Evolutionary conservation across 2,329 filamentous ascomycete species (phyloP).

Genomic region (Fusarium virguliforme): DNA sequence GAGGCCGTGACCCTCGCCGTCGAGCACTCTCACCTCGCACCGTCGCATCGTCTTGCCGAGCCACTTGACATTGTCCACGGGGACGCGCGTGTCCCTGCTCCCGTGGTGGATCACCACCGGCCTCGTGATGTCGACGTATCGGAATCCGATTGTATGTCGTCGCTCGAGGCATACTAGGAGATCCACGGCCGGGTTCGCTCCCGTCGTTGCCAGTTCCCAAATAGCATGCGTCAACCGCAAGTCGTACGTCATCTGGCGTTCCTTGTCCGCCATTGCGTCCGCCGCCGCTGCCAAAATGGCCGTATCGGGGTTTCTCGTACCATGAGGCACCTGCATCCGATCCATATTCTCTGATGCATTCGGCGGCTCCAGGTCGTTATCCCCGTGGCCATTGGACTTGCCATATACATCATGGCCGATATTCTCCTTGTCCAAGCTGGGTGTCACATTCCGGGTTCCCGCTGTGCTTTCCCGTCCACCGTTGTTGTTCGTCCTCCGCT

Average conservation of each 20-base stretch:
- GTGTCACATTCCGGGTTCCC: conserved; percentile 56
- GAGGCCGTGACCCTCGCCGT: conserved; percentile 92
- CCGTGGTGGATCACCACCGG: conserved; percentile 96
- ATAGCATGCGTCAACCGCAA: conserved; percentile 90
- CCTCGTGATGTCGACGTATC: conserved; percentile 95
- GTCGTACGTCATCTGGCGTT: conserved; percentile 84
- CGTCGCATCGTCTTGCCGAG: conserved; percentile 93
- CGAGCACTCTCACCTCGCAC: conserved; percentile 91
- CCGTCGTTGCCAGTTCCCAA: conserved; percentile 92
- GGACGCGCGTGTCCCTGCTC: conserved; percentile 89
- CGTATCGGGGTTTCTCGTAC: conserved; percentile 48
- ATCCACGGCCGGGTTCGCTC: conserved; percentile 95
- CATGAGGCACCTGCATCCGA: conserved; percentile 57
- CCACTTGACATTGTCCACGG: conserved; percentile 96
- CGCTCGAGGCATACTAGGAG: conserved; percentile 93
- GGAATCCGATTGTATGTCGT: conserved; percentile 91
- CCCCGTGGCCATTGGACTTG: conserved; percentile 49
- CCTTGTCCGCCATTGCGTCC: conserved; percentile 76
- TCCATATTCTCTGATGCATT: conserved; percentile 67
- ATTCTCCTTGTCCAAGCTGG: conserved; percentile 68
- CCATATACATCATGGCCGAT: conserved; percentile 50
- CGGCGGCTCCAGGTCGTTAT: conserved; percentile 44
- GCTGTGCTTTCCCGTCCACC: conserved; percentile 58
- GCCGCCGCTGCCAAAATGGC: conserved; percentile 67
- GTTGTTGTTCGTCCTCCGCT: conserved; percentile 69